Evolutionary conservation across 345 rosid genomes (phyloP), one percentile per base, ranked within the genome.

Genomic region (Rubroshorea leprosula): DNA sequence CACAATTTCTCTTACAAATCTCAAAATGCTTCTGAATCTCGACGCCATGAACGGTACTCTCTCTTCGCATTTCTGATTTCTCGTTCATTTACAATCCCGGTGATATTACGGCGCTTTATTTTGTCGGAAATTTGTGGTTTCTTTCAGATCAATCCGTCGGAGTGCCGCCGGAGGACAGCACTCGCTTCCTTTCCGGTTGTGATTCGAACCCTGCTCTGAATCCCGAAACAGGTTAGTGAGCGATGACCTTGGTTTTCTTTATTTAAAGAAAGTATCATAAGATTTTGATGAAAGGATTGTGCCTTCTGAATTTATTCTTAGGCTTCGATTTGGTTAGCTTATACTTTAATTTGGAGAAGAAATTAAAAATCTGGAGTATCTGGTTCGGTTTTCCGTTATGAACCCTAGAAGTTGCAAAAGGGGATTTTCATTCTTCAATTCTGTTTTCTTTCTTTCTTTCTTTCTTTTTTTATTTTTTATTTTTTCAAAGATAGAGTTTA

Each of bases 351-450:
- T 48, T 17, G 13, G 22, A 48, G 6, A 19, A 19, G 51, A 48
- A 48, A 4, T 8, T 10, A 3, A 20, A n/a, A 12, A 18, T 48
- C 22, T 18, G 24, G 51, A 20, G 23, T 20, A 6, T 13, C 41
- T 35, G 41, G 41, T 49, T 11, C 10, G 21, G 21, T 49, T 22
- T 2, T 23, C 15, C 13, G 53, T 49, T 23, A 6, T 22, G 21
- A 49, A 49, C 53, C 53, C 53, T 49, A 49, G 27, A 49, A 9
- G 15, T 10, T 49, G 27, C 27, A 44, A 44, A 44, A 44, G 6
- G 18, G 10, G 47, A n/a, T 39, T 2, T 5, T 44, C 4, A 5
- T 44, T 44, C 47, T 44, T 44, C 16, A 13, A 10, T 44, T 44
- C 18, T 16, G 47, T 10, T 2, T 44, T 14, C 14, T 44, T 4